These are phyloP conservation scores for Chlamydomonas sphaeroides DNA, from an alignment of 139 green algal species.

Conservation along the genomic window DNA sequence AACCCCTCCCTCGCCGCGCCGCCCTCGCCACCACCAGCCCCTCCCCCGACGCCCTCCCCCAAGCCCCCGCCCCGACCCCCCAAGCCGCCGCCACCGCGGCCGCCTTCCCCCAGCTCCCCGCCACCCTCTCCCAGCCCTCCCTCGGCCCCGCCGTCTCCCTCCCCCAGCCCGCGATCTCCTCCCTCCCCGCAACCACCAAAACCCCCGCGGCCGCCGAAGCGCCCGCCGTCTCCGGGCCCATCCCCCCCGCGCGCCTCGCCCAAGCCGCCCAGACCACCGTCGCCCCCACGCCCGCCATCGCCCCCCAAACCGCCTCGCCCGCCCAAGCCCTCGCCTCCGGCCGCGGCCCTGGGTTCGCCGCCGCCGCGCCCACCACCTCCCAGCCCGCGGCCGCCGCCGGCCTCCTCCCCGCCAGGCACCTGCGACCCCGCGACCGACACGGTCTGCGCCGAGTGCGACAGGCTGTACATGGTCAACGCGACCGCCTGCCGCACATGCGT, in stretches of 20 bases:
- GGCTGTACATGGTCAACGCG: too few relatives aligned
- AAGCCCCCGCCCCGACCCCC: background rate
- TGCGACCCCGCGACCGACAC: too few relatives aligned
- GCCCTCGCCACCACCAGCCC: background rate
- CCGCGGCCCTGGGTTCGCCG: too few relatives aligned
- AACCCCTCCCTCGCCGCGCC: background rate
- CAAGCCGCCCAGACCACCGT: background rate
- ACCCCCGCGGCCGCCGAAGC: background rate
- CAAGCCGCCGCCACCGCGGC: background rate
- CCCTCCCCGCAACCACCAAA: background rate
- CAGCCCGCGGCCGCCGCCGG: too few relatives aligned
- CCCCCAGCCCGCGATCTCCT: too few relatives aligned
- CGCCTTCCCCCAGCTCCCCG: background rate
- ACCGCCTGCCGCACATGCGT: background rate
- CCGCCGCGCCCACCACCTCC: too few relatives aligned
- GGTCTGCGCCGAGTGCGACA: too few relatives aligned
- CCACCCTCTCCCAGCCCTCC: background rate
- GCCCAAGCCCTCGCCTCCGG: too few relatives aligned
- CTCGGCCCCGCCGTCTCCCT: background rate
- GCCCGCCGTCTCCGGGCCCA: background rate
- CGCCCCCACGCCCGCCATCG: background rate
- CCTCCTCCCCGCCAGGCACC: too few relatives aligned
- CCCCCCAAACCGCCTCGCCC: background rate
- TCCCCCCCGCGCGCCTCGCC: background rate
- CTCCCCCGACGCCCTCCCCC: background rate